Percentiles rank a stretch among this genome's conserved stretches.
Conservation (phyloP, 78 protist species). For the Dictyostelium purpureum region DNA sequence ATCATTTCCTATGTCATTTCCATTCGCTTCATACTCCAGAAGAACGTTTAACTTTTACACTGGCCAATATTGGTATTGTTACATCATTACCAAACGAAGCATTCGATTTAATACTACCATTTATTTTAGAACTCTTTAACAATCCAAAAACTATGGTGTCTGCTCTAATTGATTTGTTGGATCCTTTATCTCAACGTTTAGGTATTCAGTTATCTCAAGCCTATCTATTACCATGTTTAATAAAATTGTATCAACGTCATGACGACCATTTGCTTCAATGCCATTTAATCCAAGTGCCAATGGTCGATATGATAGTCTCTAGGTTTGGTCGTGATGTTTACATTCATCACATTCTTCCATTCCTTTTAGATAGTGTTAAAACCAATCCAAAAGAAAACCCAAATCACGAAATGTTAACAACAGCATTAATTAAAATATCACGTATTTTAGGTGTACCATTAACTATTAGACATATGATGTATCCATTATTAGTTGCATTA, state of each 20-base stretch:
- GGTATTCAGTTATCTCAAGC: conserved; percentile 37
- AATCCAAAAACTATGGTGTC: conserved; percentile 54
- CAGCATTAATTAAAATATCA: conserved; percentile 30
- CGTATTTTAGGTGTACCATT: conserved; percentile 52
- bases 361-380: conserved; percentile 27
- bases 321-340: conserved; percentile 65
- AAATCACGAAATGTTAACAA: conserved; percentile 57
- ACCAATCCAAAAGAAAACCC: conserved; percentile 74
- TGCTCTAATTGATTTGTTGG: conserved; percentile 55
- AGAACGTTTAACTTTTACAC: conserved; percentile 42
- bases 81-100: conserved; percentile 69
- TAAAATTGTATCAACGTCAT: conserved; percentile 36
- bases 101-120: conserved; percentile 49
- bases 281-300: conserved; percentile 62
- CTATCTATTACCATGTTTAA: conserved; percentile 49
- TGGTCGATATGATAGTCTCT: conserved; percentile 69
- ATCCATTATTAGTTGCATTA: conserved; percentile 54
- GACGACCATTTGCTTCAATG: conserved; percentile 72
- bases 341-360: conserved; percentile 64
- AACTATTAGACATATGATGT: conserved; percentile 73
- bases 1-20: conserved; percentile 62
- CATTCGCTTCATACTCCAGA: conserved; percentile 48
- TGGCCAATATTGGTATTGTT: conserved; percentile 72
- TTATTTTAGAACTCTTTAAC: conserved; percentile 46
- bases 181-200: conserved; percentile 55